Conservation (phyloP, 768 basidiomycete species). For the Tubosaeta sp. region DNA sequence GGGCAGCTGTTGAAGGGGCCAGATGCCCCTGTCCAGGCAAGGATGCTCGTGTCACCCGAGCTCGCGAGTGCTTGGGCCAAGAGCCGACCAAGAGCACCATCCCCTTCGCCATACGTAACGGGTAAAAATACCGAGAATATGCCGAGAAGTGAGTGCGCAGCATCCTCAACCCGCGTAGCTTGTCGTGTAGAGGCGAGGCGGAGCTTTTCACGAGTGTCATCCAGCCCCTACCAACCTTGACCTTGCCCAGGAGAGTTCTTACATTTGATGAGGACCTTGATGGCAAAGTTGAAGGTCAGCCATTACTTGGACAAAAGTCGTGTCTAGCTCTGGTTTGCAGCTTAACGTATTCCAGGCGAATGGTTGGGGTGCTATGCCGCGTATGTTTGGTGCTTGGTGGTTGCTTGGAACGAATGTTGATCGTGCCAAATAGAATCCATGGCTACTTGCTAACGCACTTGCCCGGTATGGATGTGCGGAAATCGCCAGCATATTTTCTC, state of each 20-base stretch:
- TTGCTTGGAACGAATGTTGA: background rate
- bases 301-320: background rate
- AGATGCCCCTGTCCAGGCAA: no score
- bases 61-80: no score
- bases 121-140: no score
- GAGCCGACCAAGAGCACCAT: no score
- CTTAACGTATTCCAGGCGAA: slow-evolving; percentile 43
- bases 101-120: no score
- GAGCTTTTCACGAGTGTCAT: no score
- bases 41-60: no score
- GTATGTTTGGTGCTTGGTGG: slow-evolving; percentile 31
- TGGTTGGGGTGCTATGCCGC: slow-evolving; percentile 62
- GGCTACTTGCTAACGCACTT: slow-evolving; percentile 47
- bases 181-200: no score
- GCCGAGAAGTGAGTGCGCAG: no score
- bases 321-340: background rate
- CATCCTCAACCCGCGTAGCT: no score
- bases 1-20: no score
- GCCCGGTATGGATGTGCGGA: slow-evolving; percentile 45
- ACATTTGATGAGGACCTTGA: slow-evolving; percentile 54
- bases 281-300: slow-evolving; percentile 62
- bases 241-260: slow-evolving; percentile 55
- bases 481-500: slow-evolving; percentile 18
- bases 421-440: slow-evolving; percentile 38
- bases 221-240: no score